phyloP scores from a whole-genome alignment of 805 yeast species.

The Nakazawaea anatomiae region DNA sequence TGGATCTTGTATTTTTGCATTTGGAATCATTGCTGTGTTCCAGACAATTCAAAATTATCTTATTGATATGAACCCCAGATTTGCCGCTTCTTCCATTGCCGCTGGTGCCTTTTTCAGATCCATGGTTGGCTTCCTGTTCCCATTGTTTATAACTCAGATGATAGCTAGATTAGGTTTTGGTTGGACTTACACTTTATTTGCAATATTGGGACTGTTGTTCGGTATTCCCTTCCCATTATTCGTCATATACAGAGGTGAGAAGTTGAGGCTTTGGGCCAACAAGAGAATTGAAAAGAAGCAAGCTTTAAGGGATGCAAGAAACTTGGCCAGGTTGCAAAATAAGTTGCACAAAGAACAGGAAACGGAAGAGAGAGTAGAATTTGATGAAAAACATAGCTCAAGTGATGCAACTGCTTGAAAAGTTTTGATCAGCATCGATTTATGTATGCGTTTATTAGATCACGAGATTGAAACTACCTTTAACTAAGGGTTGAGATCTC shows the following conservation, averaged over 20 bases:
- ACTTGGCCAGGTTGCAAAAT: conserved; percentile 28
- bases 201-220: conserved; percentile 45
- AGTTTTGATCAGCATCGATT: not conserved
- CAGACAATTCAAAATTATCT: conserved; percentile 63
- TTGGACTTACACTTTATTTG: conserved; percentile 67
- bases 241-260: conserved; percentile 51
- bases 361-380: not conserved
- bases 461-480: no score
- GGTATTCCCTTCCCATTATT: conserved; percentile 67
- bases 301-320: conserved; percentile 37
- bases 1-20: conserved; percentile 56
- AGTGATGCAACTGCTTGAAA: not conserved
- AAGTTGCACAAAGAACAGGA: conserved; percentile 5
- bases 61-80: conserved; percentile 64
- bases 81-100: conserved; percentile 64
- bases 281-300: conserved; percentile 39
- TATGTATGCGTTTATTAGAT: no score
- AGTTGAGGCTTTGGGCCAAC: conserved; percentile 54
- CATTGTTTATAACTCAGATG: conserved; percentile 56
- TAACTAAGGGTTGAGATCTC: no score
- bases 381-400: not conserved
- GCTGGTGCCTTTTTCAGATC: conserved; percentile 68
- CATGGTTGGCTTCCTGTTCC: conserved; percentile 63
- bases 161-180: conserved; percentile 53
- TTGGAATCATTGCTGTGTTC: conserved; percentile 57